Conservation (phyloP, 177 flowering plant genomes). For the Telopea speciosissima region DNA sequence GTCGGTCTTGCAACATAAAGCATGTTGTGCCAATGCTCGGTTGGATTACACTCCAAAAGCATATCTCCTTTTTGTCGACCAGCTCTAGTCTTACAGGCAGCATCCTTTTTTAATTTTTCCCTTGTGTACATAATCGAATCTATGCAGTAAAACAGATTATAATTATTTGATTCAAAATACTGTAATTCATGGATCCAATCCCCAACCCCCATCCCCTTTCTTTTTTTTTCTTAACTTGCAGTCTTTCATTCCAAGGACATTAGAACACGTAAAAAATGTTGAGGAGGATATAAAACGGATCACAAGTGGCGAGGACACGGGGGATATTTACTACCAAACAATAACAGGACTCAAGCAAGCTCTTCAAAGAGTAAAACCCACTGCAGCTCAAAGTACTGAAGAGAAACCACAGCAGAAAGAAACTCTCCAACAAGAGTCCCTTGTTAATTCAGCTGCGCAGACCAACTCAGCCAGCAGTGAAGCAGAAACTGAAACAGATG, state of each 20-base stretch:
- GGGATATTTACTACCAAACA: slow-evolving; percentile 71
- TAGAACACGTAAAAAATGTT: slow-evolving; percentile 64
- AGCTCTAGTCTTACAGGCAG: neutral
- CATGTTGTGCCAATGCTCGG: neutral
- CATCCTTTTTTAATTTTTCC: neutral
- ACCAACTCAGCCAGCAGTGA: slow-evolving; percentile 22
- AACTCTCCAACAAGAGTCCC: slow-evolving; percentile 6
- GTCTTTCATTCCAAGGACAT: slow-evolving; percentile 83
- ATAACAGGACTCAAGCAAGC: slow-evolving; percentile 77
- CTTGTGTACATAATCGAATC: neutral
- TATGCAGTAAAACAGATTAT: too few relatives aligned
- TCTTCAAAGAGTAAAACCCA: slow-evolving; percentile 30
- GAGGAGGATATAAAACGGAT: slow-evolving; percentile 69
- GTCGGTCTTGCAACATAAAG: neutral
- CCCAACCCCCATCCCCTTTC: neutral
- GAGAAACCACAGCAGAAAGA: slow-evolving; percentile 15
- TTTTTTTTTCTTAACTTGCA: slow-evolving; percentile 15
- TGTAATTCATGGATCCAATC: too few relatives aligned
- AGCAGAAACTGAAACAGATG: slow-evolving; percentile 30
- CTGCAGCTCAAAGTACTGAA: slow-evolving; percentile 14
- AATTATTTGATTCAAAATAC: too few relatives aligned
- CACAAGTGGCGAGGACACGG: slow-evolving; percentile 70
- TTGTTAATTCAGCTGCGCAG: slow-evolving; percentile 5
- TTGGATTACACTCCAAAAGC: neutral
- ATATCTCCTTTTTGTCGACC: neutral